Evolutionary conservation across 2,329 filamentous ascomycete genomes (phyloP), one percentile per base, ranked within the genome.

Genomic region (Arthrinium phaeospermum): DNA sequence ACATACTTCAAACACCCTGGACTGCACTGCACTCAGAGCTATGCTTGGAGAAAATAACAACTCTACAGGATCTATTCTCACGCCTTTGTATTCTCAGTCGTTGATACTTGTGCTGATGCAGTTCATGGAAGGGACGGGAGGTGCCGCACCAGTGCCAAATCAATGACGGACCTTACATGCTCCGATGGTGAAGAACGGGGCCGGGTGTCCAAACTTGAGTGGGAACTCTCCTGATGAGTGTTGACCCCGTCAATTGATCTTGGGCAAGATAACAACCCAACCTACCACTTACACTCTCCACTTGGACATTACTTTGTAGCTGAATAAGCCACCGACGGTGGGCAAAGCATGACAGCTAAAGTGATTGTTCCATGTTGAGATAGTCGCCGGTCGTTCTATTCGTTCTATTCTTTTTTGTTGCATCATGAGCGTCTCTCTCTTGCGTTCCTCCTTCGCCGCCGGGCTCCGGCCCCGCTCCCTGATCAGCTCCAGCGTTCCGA

Each of bases 121-220:
- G 30, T 37, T 30, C 27, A 37, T 61, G 27, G 34, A n/a, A 64
- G 57, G n/a, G 8, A 41, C 30, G 57, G 34, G 53, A 61, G 57
- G 41, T 64, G 34, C 57, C 57, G 57, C 30, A 41, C 19, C n/a
- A 37, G 41, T 41, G 57, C 57, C 57, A 46, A 19, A 41, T 70
- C 68, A 30, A 44, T 44, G 27, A 70, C 68, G 68, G 68, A 70
- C 46, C 37, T 57, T 57, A 57, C 68, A 57, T 41, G 68, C 68
- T 41, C 68, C 68, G 68, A 70, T 70, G 67, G 47, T n/a, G 47
- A 68, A 30, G 27, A 51, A 53, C 45, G 47, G 68, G 27, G 34
- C 68, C 68, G 27, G 47, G n/a, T 45, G 8, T 41, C 37, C 37
- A 22, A 41, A n/a, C n/a, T 64, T 10, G 16, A 24, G 67, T 68